phyloP scores from a whole-genome alignment of 257 asterid genomes.

The Solanum ossicruentum region DNA sequence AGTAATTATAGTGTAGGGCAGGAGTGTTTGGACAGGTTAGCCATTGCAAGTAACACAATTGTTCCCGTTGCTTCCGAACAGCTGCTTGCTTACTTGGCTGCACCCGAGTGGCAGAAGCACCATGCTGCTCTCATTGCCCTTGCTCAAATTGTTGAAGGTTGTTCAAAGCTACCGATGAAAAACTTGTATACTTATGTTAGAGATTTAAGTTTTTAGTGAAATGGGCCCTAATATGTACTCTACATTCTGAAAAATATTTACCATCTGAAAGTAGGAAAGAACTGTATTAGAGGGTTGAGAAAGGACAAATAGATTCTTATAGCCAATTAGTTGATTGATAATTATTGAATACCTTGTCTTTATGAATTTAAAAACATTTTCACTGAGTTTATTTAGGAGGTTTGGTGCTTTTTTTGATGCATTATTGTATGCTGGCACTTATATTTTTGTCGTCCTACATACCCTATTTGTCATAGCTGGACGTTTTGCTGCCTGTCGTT shows the following conservation, averaged over 20 bases:
- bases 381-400: neutral
- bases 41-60: constrained; percentile 83
- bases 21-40: constrained; percentile 86
- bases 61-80: constrained; percentile 95
- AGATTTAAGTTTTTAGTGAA: neutral
- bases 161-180: constrained; percentile 56
- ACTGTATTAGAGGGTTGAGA: neutral
- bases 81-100: constrained; percentile 61
- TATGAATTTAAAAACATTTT: neutral
- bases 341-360: neutral
- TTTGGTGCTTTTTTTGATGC: neutral
- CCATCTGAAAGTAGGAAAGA: neutral
- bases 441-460: neutral
- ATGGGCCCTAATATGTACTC: neutral
- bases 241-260: neutral
- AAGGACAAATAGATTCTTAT: neutral
- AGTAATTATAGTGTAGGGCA: constrained; percentile 86
- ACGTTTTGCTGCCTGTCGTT: neutral
- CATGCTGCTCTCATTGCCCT: constrained; percentile 92
- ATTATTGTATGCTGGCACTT: neutral
- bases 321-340: neutral
- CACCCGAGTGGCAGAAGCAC: constrained; percentile 92
- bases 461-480: neutral
- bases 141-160: constrained; percentile 98
- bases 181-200: neutral